Evolutionary conservation across 2,329 filamentous ascomycete species (phyloP), one percentile per base, ranked within the genome.

Genomic region (Colletotrichum limetticola): DNA sequence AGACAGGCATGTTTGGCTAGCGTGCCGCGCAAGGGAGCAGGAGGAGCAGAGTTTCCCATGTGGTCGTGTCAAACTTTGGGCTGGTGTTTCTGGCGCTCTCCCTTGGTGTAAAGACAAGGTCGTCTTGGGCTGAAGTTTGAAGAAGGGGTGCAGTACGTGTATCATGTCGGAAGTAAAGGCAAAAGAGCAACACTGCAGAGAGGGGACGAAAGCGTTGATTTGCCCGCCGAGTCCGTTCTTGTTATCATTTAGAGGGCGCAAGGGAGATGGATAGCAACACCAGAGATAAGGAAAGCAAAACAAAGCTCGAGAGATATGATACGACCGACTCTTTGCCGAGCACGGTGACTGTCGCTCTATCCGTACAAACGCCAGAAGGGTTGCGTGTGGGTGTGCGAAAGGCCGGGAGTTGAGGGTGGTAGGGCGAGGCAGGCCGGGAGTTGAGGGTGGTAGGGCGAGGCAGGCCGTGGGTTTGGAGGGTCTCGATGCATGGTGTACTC

Each of bases 1-100:
- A 35, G 46, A 26, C 60, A 63, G 28, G 60, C 42, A 52, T 63
- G 42, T 63, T 53, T 42, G n/a, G 32, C 26, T 63, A 53, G 60
- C 60, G 42, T 22, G 42, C 19, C 42, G 42, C 42, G 52, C 62
- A 28, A 42, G 30, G 32, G 62, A 42, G 52, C 22, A 49, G 46
- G 46, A 65, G 19, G 64, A 59, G 55, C 64, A 59, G 16, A 65
- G 66, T 72, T 72, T 70, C 55, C 62, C 60, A 64, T 70, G 70
- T 72, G 59, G 66, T 22, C 46, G 37, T 63, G 60, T 65, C 66
- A 65, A 70, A 70, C 32, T 65, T 69, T 46, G 53, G 59, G 30
- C 16, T 35, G 55, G 28, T 37, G 53, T 70, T 72, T 70, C 70
- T 68, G 46, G 37, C 60, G 55, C 55, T 70, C 58, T 55, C 66